Conservation (phyloP, 2,329 filamentous ascomycete species). For the Raffaelea ambrosiae region DNA sequence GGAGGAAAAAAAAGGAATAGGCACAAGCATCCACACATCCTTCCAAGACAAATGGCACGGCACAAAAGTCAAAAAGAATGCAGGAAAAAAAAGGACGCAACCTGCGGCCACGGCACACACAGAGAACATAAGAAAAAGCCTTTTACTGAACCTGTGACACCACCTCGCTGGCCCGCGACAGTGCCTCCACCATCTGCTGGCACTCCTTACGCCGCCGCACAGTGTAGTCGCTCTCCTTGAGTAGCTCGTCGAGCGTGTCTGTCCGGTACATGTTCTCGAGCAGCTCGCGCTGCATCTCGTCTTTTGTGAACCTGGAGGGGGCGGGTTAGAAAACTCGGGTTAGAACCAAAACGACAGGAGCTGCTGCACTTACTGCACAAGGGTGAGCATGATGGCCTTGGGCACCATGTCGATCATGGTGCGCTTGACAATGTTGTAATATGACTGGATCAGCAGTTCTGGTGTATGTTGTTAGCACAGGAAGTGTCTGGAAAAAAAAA, state of each 20-base stretch:
- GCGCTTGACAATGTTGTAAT: constrained; percentile 95
- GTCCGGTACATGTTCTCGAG: constrained; percentile 96
- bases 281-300: constrained; percentile 96
- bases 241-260: constrained; percentile 80
- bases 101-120: no score
- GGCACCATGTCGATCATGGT: constrained; percentile 99
- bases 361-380: constrained; percentile 69
- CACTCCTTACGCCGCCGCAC: constrained; percentile 93
- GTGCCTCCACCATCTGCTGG: constrained; percentile 96
- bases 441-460: constrained; percentile 93
- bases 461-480: not conserved
- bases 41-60: not conserved
- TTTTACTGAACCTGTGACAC: constrained; percentile 67
- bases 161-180: constrained; percentile 87
- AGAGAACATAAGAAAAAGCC: not conserved
- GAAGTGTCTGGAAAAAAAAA: not conserved
- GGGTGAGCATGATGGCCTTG: constrained; percentile 96
- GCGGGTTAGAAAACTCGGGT: not conserved
- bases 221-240: constrained; percentile 98
- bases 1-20: no score
- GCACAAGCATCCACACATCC: not conserved
- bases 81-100: not conserved
- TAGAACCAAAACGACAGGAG: not conserved
- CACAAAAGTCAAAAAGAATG: not conserved
- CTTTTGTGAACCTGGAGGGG: constrained; percentile 70